Conservation (phyloP, 2,329 filamentous ascomycete species). For the Microsporum canis region DNA sequence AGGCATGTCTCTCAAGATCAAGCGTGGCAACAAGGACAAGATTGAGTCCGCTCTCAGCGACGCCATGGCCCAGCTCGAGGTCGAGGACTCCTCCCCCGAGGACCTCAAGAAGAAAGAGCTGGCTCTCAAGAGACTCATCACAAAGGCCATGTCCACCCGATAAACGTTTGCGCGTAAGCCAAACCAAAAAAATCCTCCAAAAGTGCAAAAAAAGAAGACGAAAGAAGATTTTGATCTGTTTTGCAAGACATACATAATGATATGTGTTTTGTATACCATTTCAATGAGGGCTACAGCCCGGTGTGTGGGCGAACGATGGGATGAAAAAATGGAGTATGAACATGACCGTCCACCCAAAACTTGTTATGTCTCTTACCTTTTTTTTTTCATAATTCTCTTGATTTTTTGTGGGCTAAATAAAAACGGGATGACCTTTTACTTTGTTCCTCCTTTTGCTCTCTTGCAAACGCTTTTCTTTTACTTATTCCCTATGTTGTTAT, state of each 20-base stretch:
- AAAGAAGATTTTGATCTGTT: constrained; percentile 6
- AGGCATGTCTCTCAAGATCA: constrained; percentile 88
- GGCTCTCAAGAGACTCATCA: constrained; percentile 91
- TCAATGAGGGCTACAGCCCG: not conserved
- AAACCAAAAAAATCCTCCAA: not conserved
- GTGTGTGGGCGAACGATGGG: not conserved
- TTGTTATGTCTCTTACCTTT: constrained; percentile 3
- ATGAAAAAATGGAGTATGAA: not conserved
- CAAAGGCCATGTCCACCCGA: constrained; percentile 92
- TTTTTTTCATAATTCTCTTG: constrained; percentile 1
- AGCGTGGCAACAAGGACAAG: constrained; percentile 99
- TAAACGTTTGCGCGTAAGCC: constrained; percentile 42
- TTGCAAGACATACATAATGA: constrained; percentile 9
- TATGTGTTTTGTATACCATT: constrained; percentile 3
- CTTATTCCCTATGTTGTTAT: not conserved
- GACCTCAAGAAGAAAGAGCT: constrained; percentile 99
- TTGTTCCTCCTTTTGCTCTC: not conserved
- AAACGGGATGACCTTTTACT: constrained; percentile 8
- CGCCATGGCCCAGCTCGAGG: constrained; percentile 93
- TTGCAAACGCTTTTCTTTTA: not conserved
- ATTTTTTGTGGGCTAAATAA: not conserved
- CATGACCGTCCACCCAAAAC: not conserved
- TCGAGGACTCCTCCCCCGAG: constrained; percentile 81
- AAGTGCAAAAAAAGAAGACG: constrained; percentile 14
- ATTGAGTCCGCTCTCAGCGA: constrained; percentile 95